Evolutionary conservation across 2,329 filamentous ascomycete genomes (phyloP).

Genomic region (Beauveria caledonica): DNA sequence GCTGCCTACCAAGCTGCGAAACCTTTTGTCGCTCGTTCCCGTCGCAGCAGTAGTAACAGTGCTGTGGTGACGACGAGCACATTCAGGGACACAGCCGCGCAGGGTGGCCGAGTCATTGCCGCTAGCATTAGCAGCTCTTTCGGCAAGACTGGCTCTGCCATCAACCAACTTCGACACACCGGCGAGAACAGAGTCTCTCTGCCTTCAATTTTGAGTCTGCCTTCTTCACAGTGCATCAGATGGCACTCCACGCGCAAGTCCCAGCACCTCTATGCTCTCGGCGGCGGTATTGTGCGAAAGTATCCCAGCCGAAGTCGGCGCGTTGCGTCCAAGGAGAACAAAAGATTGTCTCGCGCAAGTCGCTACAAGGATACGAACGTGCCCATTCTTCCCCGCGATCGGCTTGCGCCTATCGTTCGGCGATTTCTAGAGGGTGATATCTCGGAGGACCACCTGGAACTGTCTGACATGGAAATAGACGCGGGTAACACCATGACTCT

Average conservation of each 20-base stretch:
- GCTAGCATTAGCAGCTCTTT: conserved; percentile 67
- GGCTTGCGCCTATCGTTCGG: conserved; percentile 47
- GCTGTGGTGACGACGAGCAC: conserved; percentile 30
- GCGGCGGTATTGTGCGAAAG: conserved; percentile 56
- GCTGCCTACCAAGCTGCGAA: conserved; percentile 63
- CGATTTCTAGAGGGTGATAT: conserved; percentile 42
- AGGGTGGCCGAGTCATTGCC: conserved; percentile 63
- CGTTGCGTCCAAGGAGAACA: conserved; percentile 44
- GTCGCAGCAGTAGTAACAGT: conserved; percentile 37
- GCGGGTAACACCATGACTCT: conserved; percentile 46
- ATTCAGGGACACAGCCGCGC: conserved; percentile 54
- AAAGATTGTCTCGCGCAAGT: conserved; percentile 44
- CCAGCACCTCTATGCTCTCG: conserved; percentile 56
- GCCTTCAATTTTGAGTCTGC: conserved; percentile 45
- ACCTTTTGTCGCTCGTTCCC: conserved; percentile 47
- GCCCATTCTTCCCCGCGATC: conserved; percentile 51
- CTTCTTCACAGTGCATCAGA: conserved; percentile 51
- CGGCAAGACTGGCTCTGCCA: conserved; percentile 61
- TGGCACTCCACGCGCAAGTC: conserved; percentile 58
- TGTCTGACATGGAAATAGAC: conserved; percentile 45
- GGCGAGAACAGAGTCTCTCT: conserved; percentile 68
- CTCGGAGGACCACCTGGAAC: conserved; percentile 47
- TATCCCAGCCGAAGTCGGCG: conserved; percentile 53
- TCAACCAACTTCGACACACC: conserved; percentile 64
- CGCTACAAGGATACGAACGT: conserved; percentile 61